Conservation (phyloP, 1,284 basidiomycete species). For the Ceratobasidium sp. region DNA sequence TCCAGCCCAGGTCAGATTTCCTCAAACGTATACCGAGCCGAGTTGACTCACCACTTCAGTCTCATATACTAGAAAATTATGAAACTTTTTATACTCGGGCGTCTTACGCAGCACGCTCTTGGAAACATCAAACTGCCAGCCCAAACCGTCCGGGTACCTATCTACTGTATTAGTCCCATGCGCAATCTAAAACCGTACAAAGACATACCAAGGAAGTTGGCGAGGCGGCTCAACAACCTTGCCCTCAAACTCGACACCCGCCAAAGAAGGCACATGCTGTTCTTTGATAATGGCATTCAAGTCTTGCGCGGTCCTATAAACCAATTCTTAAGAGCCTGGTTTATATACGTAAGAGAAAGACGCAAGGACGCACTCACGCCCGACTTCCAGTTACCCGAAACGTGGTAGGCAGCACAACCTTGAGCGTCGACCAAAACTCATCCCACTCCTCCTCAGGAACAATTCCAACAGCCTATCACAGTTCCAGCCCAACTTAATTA, state of each 20-base stretch:
- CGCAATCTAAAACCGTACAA: neutral
- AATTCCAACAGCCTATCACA: conserved; percentile 70
- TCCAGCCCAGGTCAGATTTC: neutral
- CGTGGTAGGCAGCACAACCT: conserved; percentile 89
- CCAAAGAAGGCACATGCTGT: conserved; percentile 84
- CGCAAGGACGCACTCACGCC: conserved; percentile 69
- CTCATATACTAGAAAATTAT: conserved; percentile 97
- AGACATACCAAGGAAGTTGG: conserved; percentile 83
- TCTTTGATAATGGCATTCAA: conserved; percentile 82
- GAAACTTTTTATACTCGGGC: conserved; percentile 96
- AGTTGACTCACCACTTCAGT: conserved; percentile 85
- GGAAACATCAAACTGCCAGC: conserved; percentile 95
- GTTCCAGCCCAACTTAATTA: neutral
- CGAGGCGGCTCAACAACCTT: conserved; percentile 83
- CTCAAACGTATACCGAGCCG: neutral
- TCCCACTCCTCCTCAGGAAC: conserved; percentile 83
- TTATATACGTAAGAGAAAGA: neutral
- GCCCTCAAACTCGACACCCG: conserved; percentile 83
- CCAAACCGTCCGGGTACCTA: conserved; percentile 94
- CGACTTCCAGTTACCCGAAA: conserved; percentile 93
- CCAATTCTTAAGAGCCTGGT: conserved; percentile 22
- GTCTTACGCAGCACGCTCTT: conserved; percentile 92
- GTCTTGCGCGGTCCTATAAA: conserved; percentile 74
- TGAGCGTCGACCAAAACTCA: conserved; percentile 76
- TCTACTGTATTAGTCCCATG: conserved; percentile 18